Conservation (phyloP, 2,329 filamentous ascomycete species). For the Bimuria novae-zelandiae region DNA sequence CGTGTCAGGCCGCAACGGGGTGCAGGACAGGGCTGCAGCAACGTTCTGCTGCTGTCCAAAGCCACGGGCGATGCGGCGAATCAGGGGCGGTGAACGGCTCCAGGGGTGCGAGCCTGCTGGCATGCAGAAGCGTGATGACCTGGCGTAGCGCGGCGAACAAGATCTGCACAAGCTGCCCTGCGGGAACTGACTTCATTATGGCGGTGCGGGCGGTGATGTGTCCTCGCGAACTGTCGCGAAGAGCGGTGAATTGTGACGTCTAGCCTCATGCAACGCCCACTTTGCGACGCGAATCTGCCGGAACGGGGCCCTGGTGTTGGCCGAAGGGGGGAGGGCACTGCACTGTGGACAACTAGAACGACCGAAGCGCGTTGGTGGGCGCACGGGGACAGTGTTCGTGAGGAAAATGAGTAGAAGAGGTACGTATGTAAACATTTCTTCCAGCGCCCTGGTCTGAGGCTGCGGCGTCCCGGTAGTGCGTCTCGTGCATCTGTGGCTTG, state of each 20-base stretch:
- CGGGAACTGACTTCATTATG: conserved; percentile 45
- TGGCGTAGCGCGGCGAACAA: conserved; percentile 45
- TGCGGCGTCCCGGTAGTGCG: conserved; percentile 31
- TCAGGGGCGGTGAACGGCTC: conserved; percentile 46
- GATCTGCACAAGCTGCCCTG: conserved; percentile 47
- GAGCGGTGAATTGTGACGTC: conserved; percentile 37
- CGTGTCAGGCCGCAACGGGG: conserved; percentile 38
- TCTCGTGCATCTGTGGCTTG: conserved; percentile 26
- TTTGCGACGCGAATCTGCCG: conserved; percentile 27
- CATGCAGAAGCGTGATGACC: conserved; percentile 45
- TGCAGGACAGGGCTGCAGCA: conserved; percentile 35
- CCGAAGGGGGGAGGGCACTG: conserved; percentile 25
- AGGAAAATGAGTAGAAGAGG: too few species aligned
- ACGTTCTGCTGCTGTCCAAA: conserved; percentile 20
- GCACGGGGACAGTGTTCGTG: conserved; percentile 41
- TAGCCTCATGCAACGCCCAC: too few species aligned
- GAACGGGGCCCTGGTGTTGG: too few species aligned
- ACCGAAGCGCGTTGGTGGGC: conserved; percentile 44
- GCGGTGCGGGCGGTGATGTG: conserved; percentile 44
- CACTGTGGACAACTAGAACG: conserved; percentile 34
- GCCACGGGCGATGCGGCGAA: conserved; percentile 39
- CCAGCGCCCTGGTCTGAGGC: conserved; percentile 34
- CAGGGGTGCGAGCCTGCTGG: conserved; percentile 39
- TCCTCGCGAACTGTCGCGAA: conserved; percentile 33
- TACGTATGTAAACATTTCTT: conserved; percentile 39